Percentiles rank a stretch among this genome's conserved stretches.
Conservation (phyloP, 176 grass and related monocot genomes). For the Oryza brachyantha region DNA sequence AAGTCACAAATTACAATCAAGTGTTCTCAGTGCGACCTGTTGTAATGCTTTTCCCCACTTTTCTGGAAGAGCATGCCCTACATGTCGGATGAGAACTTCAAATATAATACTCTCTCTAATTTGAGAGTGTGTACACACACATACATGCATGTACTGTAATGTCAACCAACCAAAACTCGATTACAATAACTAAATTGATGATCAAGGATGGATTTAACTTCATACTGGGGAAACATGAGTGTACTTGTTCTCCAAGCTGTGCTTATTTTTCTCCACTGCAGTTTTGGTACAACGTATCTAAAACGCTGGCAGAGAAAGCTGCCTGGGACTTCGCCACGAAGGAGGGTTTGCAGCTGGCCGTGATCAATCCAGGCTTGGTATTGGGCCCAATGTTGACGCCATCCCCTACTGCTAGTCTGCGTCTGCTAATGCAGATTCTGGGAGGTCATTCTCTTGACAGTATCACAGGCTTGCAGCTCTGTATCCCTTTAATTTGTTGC, state of each 20-base stretch:
- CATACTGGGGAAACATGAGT: not conserved
- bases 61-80: no score
- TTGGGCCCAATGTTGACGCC: conserved; percentile 41
- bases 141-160: not conserved
- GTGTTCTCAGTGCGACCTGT: not conserved
- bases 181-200: not conserved
- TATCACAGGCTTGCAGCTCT: not conserved
- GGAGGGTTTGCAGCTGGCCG: conserved; percentile 43
- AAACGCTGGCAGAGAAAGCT: conserved; percentile 58
- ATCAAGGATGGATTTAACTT: not conserved
- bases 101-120: no score
- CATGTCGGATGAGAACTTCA: not conserved
- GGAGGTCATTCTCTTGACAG: conserved; percentile 15
- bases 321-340: conserved; percentile 49
- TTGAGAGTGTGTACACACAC: no score
- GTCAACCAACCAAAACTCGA: not conserved
- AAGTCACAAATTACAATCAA: no score
- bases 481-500: not conserved
- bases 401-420: conserved; percentile 10
- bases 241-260: not conserved
- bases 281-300: conserved; percentile 57
- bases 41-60: no score
- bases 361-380: conserved; percentile 54
- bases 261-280: not conserved
- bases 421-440: conserved; percentile 12